phyloP scores from a whole-genome alignment of 2,329 filamentous ascomycete species.

The Capronia epimyces region DNA sequence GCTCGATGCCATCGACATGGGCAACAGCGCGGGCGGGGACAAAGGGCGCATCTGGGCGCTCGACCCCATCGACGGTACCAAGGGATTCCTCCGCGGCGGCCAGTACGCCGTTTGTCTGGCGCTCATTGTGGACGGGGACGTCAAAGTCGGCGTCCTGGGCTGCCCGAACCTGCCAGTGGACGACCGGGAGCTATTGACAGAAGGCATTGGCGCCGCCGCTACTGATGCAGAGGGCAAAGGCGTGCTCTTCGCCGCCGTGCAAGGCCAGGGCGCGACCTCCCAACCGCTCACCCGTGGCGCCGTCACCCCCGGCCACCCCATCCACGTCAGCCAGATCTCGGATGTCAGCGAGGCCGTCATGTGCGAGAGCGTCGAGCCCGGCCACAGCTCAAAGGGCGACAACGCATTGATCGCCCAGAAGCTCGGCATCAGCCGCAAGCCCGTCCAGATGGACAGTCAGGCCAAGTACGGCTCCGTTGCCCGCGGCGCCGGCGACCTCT shows the following conservation, averaged over 20 bases:
- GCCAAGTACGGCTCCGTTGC: constrained; percentile 97
- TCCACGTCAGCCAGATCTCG: constrained; percentile 71
- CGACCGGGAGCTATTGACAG: constrained; percentile 64
- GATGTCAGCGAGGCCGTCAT: constrained; percentile 79
- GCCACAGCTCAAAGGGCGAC: constrained; percentile 83
- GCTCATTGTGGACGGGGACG: constrained; percentile 85
- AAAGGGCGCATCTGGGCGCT: constrained; percentile 87
- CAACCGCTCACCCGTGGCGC: constrained; percentile 58
- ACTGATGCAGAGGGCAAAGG: constrained; percentile 70
- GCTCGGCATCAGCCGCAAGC: constrained; percentile 81
- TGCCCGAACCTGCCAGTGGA: constrained; percentile 93
- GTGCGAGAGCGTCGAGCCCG: constrained; percentile 93
- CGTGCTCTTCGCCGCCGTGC: constrained; percentile 80
- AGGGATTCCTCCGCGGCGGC: constrained; percentile 90
- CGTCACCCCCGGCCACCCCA: constrained; percentile 51
- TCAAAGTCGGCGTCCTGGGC: constrained; percentile 88
- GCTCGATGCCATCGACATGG: constrained; percentile 62
- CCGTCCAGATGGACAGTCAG: constrained; percentile 94
- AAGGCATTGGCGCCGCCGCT: constrained; percentile 68
- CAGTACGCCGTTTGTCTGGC: constrained; percentile 96
- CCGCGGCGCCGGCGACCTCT: constrained; percentile 87
- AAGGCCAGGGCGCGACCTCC: constrained; percentile 73
- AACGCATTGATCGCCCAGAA: constrained; percentile 76
- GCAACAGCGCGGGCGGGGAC: constrained; percentile 64
- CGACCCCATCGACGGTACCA: constrained; percentile 96